Conservation (phyloP, 2,329 filamentous ascomycete species). For the Fusarium oxysporum region DNA sequence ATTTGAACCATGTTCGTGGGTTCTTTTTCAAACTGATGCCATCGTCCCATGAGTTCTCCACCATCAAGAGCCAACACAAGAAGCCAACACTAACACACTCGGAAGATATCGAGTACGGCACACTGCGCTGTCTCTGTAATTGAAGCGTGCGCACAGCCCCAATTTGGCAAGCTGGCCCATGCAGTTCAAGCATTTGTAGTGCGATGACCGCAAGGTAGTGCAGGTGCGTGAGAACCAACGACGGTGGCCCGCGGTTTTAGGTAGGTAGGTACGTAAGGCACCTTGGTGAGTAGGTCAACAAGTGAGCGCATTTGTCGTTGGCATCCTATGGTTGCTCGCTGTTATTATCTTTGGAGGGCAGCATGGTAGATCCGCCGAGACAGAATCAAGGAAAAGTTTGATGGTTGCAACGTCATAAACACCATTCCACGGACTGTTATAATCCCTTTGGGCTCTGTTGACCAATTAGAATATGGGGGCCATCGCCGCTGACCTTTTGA, state of each 20-base stretch:
- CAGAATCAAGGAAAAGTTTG: slow-evolving; percentile 2
- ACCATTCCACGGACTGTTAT: slow-evolving; percentile 1
- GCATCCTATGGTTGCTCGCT: background rate
- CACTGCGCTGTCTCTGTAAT: background rate
- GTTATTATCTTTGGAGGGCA: background rate
- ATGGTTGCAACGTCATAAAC: background rate
- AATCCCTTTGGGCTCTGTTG: background rate
- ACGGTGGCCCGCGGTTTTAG: background rate
- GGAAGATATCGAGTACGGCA: slow-evolving; percentile 13
- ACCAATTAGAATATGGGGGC: background rate
- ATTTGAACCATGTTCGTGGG: slow-evolving; percentile 21
- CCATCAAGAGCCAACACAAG: slow-evolving; percentile 31
- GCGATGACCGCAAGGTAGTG: slow-evolving; percentile 12
- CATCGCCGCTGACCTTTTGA: background rate
- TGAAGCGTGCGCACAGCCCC: slow-evolving; percentile 32
- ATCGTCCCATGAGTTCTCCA: slow-evolving; percentile 39
- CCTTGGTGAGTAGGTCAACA: background rate
- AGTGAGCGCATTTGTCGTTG: background rate
- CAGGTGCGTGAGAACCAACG: slow-evolving; percentile 9
- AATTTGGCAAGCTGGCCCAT: slow-evolving; percentile 25
- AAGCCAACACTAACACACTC: slow-evolving; percentile 39
- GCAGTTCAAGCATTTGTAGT: slow-evolving; percentile 3
- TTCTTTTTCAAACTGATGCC: slow-evolving; percentile 21
- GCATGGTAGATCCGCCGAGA: slow-evolving; percentile 5
- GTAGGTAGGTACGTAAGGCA: background rate